phyloP scores from a whole-genome alignment of 139 green algal genomes.

The Marvania coccoides region DNA sequence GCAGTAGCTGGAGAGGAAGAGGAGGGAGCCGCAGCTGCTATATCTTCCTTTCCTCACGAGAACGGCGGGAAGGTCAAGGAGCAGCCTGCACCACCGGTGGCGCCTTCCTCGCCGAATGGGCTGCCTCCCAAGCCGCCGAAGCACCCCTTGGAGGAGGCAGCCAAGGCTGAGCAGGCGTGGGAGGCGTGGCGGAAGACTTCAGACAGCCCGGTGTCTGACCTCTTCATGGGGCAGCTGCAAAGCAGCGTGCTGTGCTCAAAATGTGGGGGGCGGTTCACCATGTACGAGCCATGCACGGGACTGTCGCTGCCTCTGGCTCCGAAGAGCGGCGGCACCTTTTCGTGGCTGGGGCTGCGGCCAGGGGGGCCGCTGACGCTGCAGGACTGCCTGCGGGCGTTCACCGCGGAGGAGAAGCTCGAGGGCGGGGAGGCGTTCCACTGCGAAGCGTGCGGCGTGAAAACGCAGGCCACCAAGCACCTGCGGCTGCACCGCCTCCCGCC shows the following conservation, averaged over 20 bases:
- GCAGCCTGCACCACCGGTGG: no score
- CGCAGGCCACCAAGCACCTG: slow-evolving; percentile 44
- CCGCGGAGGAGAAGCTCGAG: slow-evolving; percentile 37
- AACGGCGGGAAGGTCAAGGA: no score
- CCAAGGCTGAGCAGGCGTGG: slow-evolving; percentile 44
- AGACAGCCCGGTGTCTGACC: slow-evolving; percentile 31
- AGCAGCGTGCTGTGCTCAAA: slow-evolving; percentile 42
- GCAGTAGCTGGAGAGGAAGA: neutral
- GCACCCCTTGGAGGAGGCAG: slow-evolving; percentile 18
- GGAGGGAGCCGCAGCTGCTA: neutral
- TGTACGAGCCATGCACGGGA: slow-evolving; percentile 51
- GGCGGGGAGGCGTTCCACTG: slow-evolving; percentile 43
- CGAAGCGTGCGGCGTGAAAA: slow-evolving; percentile 34
- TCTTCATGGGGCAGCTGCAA: slow-evolving; percentile 48
- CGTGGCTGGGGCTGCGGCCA: slow-evolving; percentile 14
- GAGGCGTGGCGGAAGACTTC: slow-evolving; percentile 11
- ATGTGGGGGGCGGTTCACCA: slow-evolving; percentile 40
- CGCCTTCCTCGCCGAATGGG: no score
- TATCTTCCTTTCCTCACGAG: no score
- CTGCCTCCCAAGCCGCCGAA: no score
- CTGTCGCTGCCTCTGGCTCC: slow-evolving; percentile 42
- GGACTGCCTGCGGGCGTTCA: slow-evolving; percentile 50
- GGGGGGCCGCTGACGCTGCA: slow-evolving; percentile 20
- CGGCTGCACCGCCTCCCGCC: slow-evolving; percentile 40
- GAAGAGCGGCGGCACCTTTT: slow-evolving; percentile 10